These are phyloP conservation scores for Sarocladiaceae sp. DNA, from an alignment of 2,329 filamentous ascomycete genomes.

Conservation along the genomic window DNA sequence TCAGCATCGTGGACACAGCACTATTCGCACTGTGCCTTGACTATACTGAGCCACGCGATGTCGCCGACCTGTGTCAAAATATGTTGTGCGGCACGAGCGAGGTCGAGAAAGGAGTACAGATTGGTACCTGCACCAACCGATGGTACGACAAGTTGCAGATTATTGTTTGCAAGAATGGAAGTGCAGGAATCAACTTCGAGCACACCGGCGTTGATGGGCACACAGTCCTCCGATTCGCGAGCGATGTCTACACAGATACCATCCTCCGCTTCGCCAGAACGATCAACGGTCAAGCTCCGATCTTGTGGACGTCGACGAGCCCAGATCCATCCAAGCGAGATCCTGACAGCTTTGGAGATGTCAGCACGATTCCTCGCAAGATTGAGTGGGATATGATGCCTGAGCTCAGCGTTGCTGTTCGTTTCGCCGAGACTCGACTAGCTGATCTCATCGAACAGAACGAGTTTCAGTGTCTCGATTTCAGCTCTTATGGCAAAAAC, in stretches of 20 bases:
- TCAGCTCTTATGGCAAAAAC: conserved; percentile 86
- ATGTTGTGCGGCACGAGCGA: conserved; percentile 97
- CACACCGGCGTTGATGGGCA: conserved; percentile 98
- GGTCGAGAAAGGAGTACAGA: conserved; percentile 88
- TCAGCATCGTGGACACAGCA: conserved; percentile 93
- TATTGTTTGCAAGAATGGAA: conserved; percentile 98
- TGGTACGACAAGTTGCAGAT: conserved; percentile 99
- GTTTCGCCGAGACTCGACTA: conserved; percentile 91
- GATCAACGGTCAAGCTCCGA: conserved; percentile 91
- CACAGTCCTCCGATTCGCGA: conserved; percentile 92
- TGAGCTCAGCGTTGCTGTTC: conserved; percentile 83
- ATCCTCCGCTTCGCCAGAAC: conserved; percentile 92
- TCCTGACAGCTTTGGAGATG: conserved; percentile 85
- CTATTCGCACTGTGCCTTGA: conserved; percentile 91
- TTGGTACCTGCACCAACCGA: conserved; percentile 94
- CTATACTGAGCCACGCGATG: conserved; percentile 78
- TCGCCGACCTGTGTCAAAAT: conserved; percentile 87
- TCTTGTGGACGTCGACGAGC: conserved; percentile 83
- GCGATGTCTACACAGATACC: conserved; percentile 95
- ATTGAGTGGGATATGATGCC: conserved; percentile 97
- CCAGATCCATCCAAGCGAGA: conserved; percentile 92
- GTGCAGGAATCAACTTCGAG: conserved; percentile 98
- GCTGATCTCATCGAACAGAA: conserved; percentile 96
- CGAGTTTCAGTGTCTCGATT: conserved; percentile 91
- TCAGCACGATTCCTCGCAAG: conserved; percentile 91